These are phyloP conservation scores for Pyrus bretschneideri DNA, from an alignment of 306 rosid species.

Conservation along the genomic window DNA sequence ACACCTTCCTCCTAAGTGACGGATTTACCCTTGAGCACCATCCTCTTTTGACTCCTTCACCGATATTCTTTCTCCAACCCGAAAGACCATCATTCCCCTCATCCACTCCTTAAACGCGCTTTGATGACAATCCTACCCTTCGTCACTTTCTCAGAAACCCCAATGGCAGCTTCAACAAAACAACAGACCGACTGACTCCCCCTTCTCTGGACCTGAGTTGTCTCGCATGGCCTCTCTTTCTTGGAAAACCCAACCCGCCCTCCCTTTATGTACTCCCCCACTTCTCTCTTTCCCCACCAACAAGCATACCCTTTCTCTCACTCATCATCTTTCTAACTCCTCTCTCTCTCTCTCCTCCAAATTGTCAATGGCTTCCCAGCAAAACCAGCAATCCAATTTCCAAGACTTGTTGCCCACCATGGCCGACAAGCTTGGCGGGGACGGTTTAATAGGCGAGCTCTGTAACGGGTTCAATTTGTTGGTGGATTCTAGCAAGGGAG, in stretches of 20 bases:
- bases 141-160: slow-evolving; percentile 33
- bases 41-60: background rate
- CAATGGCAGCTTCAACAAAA: slow-evolving; percentile 12
- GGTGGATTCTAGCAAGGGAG: slow-evolving; percentile 48
- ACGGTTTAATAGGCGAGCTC: slow-evolving; percentile 63
- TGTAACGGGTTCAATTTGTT: slow-evolving; percentile 64
- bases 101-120: background rate
- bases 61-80: no score
- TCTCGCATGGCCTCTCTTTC: slow-evolving; percentile 55
- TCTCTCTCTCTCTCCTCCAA: background rate
- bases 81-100: background rate
- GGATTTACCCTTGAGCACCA: background rate
- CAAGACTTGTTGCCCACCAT: slow-evolving; percentile 62
- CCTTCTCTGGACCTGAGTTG: slow-evolving; percentile 44
- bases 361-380: slow-evolving; percentile 28
- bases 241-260: slow-evolving; percentile 29
- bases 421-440: slow-evolving; percentile 83
- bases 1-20: background rate
- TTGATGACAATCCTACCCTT: slow-evolving; percentile 37
- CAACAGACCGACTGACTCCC: background rate
- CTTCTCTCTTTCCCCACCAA: background rate
- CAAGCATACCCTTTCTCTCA: background rate
- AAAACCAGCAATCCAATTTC: slow-evolving; percentile 26
- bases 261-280: slow-evolving; percentile 10
- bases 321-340: background rate